Evolutionary conservation across 257 asterid genomes (phyloP), one percentile per base, ranked within the genome.

Genomic region (Primulina huaijiensis): DNA sequence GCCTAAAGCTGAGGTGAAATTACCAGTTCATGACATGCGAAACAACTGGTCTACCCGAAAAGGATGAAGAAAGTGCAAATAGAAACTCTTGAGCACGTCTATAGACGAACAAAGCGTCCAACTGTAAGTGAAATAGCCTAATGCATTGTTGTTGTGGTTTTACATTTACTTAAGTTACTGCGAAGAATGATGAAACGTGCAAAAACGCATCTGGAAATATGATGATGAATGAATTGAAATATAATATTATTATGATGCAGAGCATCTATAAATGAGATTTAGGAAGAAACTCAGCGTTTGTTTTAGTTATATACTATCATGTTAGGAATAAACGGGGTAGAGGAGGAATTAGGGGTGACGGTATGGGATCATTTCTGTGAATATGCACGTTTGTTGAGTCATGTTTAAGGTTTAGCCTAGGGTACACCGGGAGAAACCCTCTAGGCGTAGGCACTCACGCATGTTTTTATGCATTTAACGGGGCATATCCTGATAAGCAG

Each of bases 61-160:
- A 87, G 97, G 79, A 80, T 93, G 79, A 93, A 91, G 82, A 90
- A 85, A 81, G 92, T 72, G 40, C 97, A 93, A 29, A 78, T 86
- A 17, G 96, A 86, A 75, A 93, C 97, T 67, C 97, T 93, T 58
- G 99, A 90, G 75, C 81, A 72, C 66, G 95, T 87, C 53, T 93
- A 93, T 53, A 64, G 75, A 56, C 80, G 90, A 76, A 77, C 99
- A n/a, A 91, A 89, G 79, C 95, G 92, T 69, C 99, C 96, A 60
- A 87, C 96, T 70, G 99, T 93, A 82, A 90, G 99, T 87, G 40
- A 16, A 71, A 70, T 67, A 67, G 55, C 35, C 40, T 35, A 53
- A 7, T 65, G 69, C 69, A 30, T 3, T 12, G 53, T 43, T 72
- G 50, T 6, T 12, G n/a, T 43, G 53, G 12, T 52, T 72, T 40